Conservation (phyloP, 345 rosid genomes). For the Populus davidiana region DNA sequence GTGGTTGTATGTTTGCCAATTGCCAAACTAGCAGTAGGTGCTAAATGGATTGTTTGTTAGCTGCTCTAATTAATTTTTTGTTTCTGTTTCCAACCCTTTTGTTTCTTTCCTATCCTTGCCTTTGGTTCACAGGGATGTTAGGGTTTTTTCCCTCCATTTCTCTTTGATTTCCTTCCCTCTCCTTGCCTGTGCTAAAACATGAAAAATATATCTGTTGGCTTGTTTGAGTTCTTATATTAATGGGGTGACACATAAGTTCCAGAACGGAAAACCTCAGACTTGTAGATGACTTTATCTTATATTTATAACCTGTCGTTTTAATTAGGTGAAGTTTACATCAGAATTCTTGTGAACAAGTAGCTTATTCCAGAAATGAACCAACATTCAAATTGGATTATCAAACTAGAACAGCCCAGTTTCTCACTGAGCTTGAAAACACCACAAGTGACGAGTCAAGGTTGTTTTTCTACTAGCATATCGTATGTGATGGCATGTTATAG, state of each 20-base stretch:
- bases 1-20: neutral
- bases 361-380: too few species aligned
- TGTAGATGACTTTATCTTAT: too few species aligned
- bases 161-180: neutral
- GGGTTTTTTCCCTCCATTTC: neutral
- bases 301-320: too few species aligned
- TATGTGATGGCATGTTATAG: neutral
- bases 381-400: too few species aligned
- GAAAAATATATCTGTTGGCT: neutral
- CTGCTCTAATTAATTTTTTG: neutral
- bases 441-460: neutral
- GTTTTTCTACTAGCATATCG: neutral
- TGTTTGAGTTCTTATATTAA: neutral
- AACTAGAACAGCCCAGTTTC: too few species aligned
- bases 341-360: too few species aligned
- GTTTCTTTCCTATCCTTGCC: neutral
- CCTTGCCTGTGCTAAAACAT: neutral
- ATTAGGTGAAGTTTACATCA: too few species aligned
- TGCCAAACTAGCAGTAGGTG: too few species aligned
- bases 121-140: neutral
- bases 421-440: neutral
- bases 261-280: neutral
- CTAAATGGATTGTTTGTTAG: neutral
- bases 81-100: neutral
- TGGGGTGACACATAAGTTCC: neutral